These are phyloP conservation scores for Takashimella tepidaria DNA, from an alignment of 1,284 basidiomycete genomes.

Conservation along the genomic window DNA sequence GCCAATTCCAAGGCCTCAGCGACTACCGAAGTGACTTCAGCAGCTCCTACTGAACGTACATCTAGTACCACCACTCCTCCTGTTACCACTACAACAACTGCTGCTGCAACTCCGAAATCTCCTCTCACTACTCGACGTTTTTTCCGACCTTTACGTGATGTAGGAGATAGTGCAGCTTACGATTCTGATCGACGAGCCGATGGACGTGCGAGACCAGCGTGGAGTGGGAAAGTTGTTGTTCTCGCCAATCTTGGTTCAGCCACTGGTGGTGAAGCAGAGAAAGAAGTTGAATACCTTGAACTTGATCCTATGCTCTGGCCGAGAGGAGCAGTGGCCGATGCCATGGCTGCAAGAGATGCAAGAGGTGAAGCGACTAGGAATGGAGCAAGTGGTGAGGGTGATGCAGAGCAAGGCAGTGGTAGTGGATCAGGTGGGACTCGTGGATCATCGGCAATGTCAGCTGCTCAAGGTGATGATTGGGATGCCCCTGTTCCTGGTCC, in stretches of 20 bases:
- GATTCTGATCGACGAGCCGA: slow-evolving; percentile 14
- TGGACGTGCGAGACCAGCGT: slow-evolving; percentile 13
- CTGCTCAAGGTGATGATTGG: slow-evolving; percentile 52
- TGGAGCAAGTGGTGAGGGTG: slow-evolving; percentile 40
- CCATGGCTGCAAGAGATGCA: slow-evolving; percentile 29
- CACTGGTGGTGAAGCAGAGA: not conserved
- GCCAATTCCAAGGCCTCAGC: no score
- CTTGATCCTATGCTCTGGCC: slow-evolving; percentile 52
- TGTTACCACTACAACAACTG: not conserved
- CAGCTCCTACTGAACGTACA: not conserved
- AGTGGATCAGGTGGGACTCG: not conserved
- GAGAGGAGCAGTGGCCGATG: slow-evolving; percentile 45
- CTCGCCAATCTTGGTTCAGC: slow-evolving; percentile 62
- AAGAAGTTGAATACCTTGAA: slow-evolving; percentile 63
- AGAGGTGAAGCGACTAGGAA: slow-evolving; percentile 34
- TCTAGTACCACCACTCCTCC: not conserved
- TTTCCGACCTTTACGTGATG: slow-evolving; percentile 14
- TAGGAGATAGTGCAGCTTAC: slow-evolving; percentile 15
- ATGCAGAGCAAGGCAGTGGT: slow-evolving; percentile 61
- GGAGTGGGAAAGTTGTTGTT: slow-evolving; percentile 69
- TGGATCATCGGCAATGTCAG: not conserved
- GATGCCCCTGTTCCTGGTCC: slow-evolving; percentile 70
- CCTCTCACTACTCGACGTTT: not conserved
- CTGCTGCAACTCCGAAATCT: not conserved
- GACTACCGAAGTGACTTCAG: not conserved